Evolutionary conservation across 257 asterid species (phyloP).

Genomic region (Cordia subcordata): DNA sequence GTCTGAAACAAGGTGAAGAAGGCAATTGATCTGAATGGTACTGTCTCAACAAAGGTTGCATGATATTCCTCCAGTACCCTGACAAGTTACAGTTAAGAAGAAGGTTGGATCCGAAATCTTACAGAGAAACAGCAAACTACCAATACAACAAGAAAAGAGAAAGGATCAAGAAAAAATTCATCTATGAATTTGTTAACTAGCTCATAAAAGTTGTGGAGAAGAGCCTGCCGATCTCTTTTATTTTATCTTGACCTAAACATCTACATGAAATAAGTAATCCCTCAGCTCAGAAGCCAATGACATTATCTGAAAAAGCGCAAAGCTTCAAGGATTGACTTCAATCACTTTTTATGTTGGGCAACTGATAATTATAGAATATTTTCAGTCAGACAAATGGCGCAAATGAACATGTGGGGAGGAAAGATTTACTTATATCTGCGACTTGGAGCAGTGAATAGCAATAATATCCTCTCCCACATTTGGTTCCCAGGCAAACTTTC

Average conservation of each 20-base stretch:
- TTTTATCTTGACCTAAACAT: no score
- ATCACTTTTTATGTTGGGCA: no score
- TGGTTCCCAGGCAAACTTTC: conserved; percentile 98
- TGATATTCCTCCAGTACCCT: conserved; percentile 84
- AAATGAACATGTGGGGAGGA: neutral
- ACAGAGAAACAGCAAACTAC: neutral
- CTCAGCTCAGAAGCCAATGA: no score
- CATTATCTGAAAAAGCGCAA: no score
- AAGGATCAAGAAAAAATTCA: no score
- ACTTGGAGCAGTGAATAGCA: conserved; percentile 87
- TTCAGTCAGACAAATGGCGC: neutral
- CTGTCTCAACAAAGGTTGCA: conserved; percentile 85
- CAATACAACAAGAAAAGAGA: neutral
- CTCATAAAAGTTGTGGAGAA: no score
- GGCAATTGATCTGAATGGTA: conserved; percentile 85
- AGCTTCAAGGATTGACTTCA: no score
- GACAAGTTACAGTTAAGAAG: conserved; percentile 13
- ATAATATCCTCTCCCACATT: conserved; percentile 92
- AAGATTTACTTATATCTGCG: conserved; percentile 76
- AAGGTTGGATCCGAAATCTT: neutral
- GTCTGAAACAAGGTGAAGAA: conserved; percentile 86
- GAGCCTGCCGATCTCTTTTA: no score
- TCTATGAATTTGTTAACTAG: no score
- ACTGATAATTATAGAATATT: no score
- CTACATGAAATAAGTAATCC: no score